Base-by-base conservation (phyloP, 2,329 filamentous ascomycete species). In the Botrytis hyacinthi region DNA sequence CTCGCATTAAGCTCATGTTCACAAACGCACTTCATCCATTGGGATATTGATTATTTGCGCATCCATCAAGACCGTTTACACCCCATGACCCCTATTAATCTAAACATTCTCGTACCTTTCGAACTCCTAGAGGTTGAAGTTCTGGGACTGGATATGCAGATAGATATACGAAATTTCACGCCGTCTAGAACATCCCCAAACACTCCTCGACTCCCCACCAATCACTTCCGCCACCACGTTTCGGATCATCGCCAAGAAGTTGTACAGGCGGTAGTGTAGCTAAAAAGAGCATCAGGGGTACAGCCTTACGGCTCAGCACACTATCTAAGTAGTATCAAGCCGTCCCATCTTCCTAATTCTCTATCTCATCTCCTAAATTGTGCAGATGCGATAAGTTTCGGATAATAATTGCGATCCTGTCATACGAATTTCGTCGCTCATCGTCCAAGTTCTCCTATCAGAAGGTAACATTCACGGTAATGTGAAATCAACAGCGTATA, bases 161-260 rank as follows among this genome's bases (percentile, higher is more conserved):
- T 51, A 14, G 4, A 51, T n/a, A n/a, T 26, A 22, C 59, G 6
- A 20, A 8, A n/a, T n/a, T n/a, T 63, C 61, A 16, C 61, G 61
- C 26, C 26, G 37, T 63, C 37, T 42, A 44, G 37, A 63, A 12
- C 16, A 42, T 6, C 59, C 5, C 40, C 35, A 32, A 29, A 54
- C 29, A 48, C n/a, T 29, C 20, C 42, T 66, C 29, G 16, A 48
- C 16, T 54, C 26, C 46, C 26, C 9, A 29, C 65, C 65, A 32
- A 68, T 68, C 65, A 9, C 48, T 68, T 68, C 46, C 46, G 48
- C 65, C 65, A 68, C 48, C 26, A 29, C 20, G 66, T 69, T 69
- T 69, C 66, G 35, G 26, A 32, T 68, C 66, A 57, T 42, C 35
- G 26, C 66, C 66, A 57, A 57, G 66, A 42, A 32, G 48, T 42